Evolutionary conservation across 2,329 filamentous ascomycete genomes (phyloP).

Genomic region (Cercospora canescens): DNA sequence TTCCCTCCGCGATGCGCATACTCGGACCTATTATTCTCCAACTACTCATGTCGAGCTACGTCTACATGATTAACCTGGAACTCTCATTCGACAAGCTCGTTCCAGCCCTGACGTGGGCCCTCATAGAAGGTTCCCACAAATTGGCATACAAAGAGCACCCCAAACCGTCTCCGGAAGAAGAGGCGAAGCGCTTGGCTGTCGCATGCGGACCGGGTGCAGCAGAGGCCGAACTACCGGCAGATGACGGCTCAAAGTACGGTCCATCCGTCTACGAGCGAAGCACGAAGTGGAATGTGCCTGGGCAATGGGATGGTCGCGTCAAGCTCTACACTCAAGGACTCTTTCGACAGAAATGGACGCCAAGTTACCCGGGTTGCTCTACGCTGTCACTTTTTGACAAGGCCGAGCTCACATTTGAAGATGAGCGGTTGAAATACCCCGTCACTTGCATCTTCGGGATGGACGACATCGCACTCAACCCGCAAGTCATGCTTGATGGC

Average conservation of each 20-base stretch:
- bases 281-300: slow-evolving; percentile 34
- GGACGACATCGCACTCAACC: slow-evolving; percentile 53
- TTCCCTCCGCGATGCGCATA: slow-evolving; percentile 4
- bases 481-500: slow-evolving; percentile 52
- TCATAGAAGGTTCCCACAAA: slow-evolving; percentile 45
- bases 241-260: slow-evolving; percentile 40
- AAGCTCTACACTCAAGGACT: slow-evolving; percentile 57
- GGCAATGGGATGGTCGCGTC: slow-evolving; percentile 54
- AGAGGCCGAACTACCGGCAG: slow-evolving; percentile 43
- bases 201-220: slow-evolving; percentile 51
- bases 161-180: slow-evolving; percentile 2
- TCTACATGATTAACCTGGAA: slow-evolving; percentile 25
- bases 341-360: slow-evolving; percentile 45
- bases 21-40: slow-evolving; percentile 47
- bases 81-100: slow-evolving; percentile 17
- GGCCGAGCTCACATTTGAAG: slow-evolving; percentile 29
- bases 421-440: slow-evolving; percentile 47
- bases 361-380: slow-evolving; percentile 18
- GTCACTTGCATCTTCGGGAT: slow-evolving; percentile 57
- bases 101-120: slow-evolving; percentile 41
- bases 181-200: slow-evolving; percentile 45
- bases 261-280: slow-evolving; percentile 41
- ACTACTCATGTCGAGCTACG: slow-evolving; percentile 52
- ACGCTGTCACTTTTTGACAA: slow-evolving; percentile 15
- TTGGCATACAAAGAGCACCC: slow-evolving; percentile 19